A percentile compares a stretch with the other conserved stretches of the same genome.
Conservation (phyloP, 495 filamentous ascomycete species). For the Pseudomonodictys pantanalensis region DNA sequence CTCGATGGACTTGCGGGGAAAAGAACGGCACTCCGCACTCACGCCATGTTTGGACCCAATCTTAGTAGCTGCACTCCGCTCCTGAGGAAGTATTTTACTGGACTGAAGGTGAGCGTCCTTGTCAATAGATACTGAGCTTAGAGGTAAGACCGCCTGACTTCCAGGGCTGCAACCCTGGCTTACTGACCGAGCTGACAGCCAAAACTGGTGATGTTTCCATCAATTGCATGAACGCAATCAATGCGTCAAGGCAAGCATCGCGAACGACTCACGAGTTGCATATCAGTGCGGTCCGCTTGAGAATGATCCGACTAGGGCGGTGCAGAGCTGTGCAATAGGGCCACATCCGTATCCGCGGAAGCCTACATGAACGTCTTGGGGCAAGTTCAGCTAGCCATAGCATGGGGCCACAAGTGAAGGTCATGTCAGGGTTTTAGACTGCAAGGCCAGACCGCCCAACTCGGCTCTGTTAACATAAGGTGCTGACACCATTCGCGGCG, state of each 20-base stretch:
- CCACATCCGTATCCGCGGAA: no score
- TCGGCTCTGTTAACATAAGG: conserved; percentile 7
- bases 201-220: not conserved
- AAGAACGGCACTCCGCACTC: no score
- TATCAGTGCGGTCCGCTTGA: no score
- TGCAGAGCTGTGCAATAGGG: no score
- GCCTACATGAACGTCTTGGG: no score
- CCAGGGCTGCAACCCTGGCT: no score
- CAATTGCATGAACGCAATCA: not conserved
- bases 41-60: no score
- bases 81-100: no score
- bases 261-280: not conserved
- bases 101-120: not conserved
- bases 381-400: no score
- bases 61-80: no score
- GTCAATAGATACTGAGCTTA: not conserved
- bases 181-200: not conserved
- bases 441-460: not conserved
- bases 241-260: not conserved
- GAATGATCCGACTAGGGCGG: no score
- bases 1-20: not conserved
- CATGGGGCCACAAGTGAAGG: not conserved
- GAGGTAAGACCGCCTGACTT: conserved; percentile 3
- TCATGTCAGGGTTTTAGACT: not conserved
- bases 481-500: conserved; percentile 10